Evolutionary conservation across 257 asterid species (phyloP).

Genomic region (Verbascum thapsus): DNA sequence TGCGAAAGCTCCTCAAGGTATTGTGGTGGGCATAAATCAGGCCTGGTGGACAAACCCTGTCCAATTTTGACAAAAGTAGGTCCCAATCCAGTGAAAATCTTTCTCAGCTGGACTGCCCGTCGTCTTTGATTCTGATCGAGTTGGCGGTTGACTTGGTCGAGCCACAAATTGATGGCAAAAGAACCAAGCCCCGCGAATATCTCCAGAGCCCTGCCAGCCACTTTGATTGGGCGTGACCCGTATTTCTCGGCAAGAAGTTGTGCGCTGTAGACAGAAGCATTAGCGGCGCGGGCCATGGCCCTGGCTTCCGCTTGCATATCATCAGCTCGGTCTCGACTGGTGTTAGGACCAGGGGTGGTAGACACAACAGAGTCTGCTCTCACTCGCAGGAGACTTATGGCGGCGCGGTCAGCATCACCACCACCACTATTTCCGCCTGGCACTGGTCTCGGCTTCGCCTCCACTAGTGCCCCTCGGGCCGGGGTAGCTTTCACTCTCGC

Average conservation of each 20-base stretch:
- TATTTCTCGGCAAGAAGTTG: constrained; percentile 53
- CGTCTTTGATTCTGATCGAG: constrained; percentile 58
- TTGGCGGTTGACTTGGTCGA: constrained; percentile 60
- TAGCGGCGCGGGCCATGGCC: constrained; percentile 88
- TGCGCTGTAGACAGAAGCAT: constrained; percentile 78
- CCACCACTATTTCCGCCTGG: constrained; percentile 37
- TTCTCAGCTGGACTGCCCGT: constrained; percentile 74
- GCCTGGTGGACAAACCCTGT: constrained; percentile 97
- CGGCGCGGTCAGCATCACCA: constrained; percentile 30
- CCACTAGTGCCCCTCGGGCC: constrained; percentile 70
- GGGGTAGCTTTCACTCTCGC: constrained; percentile 26
- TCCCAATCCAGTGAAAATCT: constrained; percentile 79
- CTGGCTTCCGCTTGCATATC: constrained; percentile 94
- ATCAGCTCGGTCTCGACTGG: constrained; percentile 70
- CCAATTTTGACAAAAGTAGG: constrained; percentile 97
- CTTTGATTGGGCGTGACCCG: constrained; percentile 81
- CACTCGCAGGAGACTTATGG: constrained; percentile 31
- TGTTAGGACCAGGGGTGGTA: constrained; percentile 34
- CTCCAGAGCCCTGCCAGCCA: constrained; percentile 66
- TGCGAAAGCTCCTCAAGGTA: constrained; percentile 89
- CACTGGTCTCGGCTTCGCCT: constrained; percentile 58
- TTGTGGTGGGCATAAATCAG: constrained; percentile 87
- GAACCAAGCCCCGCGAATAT: constrained; percentile 71
- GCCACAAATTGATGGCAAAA: constrained; percentile 74
- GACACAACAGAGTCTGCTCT: constrained; percentile 34